Base-by-base conservation (phyloP, 805 yeast genomes). In the Wickerhamomyces chaumierensis region DNA sequence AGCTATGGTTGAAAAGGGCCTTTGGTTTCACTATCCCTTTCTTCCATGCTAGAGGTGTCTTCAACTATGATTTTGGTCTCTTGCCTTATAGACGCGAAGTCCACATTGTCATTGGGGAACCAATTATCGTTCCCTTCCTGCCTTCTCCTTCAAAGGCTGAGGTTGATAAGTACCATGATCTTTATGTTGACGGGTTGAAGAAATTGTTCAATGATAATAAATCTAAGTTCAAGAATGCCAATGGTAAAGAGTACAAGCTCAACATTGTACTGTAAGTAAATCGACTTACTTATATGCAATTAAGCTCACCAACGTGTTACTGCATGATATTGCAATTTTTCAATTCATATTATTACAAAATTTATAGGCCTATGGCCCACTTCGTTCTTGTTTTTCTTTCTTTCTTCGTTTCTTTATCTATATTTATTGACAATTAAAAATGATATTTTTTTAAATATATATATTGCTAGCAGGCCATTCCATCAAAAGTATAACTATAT, bases 11-110 rank as follows among this genome's bases (percentile, higher is more conserved):
- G 52, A 90, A 92, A 51, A 64, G 64, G 21, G 66, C 62, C 29
- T 69, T 78, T 38, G 92, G 90, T 2, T 90, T 90, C 59, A 88
- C 98, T 0, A 52, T 92, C 5, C 98, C 98, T 1, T 73, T 92
- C 36, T 82, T 92, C 61, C 80, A 84, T 55, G 96, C 96, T 1
- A 67, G 97, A 34, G 96, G 97, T 0, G 67, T 92, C 1, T 88
- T 90, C 61, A 85, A 90, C 51, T 84, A 88, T 51, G 95, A 87
- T 55, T 84, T 82, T 61, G 98, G 98, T 0, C 61, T 92, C 23
- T 59, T 92, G 41, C 97, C 98, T 2, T 88, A 75, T 56, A 68
- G 96, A 47, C 72, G 79, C 38, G 84, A 84, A 3, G 78, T 92
- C 39, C 69, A 83, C 44, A 68, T 92, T 13, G 94, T 84, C 41